Percentiles rank a stretch among this genome's conserved stretches.
phyloP scores from a whole-genome alignment of 2,329 filamentous ascomycete genomes.

The Aspergillus pseudoterreus region DNA sequence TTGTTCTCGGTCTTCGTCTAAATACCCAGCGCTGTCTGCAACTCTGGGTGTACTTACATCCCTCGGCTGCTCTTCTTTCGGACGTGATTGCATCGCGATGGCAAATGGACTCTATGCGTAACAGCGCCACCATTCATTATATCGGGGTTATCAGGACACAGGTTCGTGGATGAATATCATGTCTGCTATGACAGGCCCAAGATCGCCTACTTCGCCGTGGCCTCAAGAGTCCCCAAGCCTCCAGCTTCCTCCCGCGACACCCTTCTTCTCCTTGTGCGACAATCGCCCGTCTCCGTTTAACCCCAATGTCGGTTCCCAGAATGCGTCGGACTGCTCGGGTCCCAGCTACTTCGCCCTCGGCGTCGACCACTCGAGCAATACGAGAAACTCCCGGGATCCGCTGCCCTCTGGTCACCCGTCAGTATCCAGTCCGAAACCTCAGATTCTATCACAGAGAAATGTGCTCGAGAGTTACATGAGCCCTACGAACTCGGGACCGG shows the following conservation, averaged over 20 bases:
- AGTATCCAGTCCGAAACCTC: constrained; percentile 47
- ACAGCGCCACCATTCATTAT: constrained; percentile 3
- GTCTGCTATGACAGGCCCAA: constrained; percentile 31
- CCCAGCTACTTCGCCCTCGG: constrained; percentile 85
- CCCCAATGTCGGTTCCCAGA: constrained; percentile 14
- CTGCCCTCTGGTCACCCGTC: constrained; percentile 65
- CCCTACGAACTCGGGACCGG: constrained; percentile 52
- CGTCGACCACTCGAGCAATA: constrained; percentile 57
- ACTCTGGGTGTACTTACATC: not conserved
- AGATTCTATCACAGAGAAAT: constrained; percentile 55
- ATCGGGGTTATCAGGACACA: constrained; percentile 7
- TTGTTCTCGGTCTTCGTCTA: no score
- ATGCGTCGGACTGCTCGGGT: constrained; percentile 46
- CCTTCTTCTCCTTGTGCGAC: constrained; percentile 19
- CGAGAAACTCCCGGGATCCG: constrained; percentile 71
- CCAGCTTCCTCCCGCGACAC: constrained; percentile 18
- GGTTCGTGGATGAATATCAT: constrained; percentile 12
- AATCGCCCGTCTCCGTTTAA: constrained; percentile 20
- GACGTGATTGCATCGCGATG: constrained; percentile 12
- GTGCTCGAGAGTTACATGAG: constrained; percentile 77
- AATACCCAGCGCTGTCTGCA: no score
- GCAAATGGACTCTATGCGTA: constrained; percentile 12
- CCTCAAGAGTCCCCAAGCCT: constrained; percentile 21
- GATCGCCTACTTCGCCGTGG: constrained; percentile 33
- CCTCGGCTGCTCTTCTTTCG: not conserved